These are phyloP conservation scores for Staphylotrichum tortipilum DNA, from an alignment of 495 filamentous ascomycete genomes.

Conservation along the genomic window DNA sequence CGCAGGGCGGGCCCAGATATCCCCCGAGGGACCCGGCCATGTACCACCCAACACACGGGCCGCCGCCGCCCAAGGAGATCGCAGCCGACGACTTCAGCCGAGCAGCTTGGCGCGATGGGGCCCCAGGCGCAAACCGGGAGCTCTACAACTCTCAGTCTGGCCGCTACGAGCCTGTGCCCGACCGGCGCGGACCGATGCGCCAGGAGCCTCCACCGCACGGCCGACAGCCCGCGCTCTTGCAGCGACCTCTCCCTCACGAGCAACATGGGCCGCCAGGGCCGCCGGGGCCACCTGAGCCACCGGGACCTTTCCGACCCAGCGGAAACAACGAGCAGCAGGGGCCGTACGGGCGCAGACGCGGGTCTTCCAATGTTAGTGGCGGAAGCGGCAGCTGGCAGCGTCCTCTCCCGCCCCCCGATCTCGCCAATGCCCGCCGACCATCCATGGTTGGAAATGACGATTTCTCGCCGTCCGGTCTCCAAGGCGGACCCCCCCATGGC, in stretches of 20 bases:
- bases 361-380: slow-evolving; percentile 92
- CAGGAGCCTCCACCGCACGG: slow-evolving; percentile 44
- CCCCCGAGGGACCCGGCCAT: slow-evolving; percentile 21
- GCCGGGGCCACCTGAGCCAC: slow-evolving; percentile 86
- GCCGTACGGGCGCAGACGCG: slow-evolving; percentile 68
- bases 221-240: slow-evolving; percentile 71
- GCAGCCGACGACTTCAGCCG: slow-evolving; percentile 92
- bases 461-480: slow-evolving; percentile 31
- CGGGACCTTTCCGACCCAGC: slow-evolving; percentile 81
- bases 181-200: slow-evolving; percentile 59
- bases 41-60: slow-evolving; percentile 28
- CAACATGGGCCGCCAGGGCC: no score
- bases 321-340: slow-evolving; percentile 60
- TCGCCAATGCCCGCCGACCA: slow-evolving; percentile 32
- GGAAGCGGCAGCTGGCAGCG: slow-evolving; percentile 63
- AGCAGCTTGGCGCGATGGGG: slow-evolving; percentile 62
- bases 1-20: slow-evolving; percentile 21
- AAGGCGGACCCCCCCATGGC: slow-evolving; percentile 24
- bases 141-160: slow-evolving; percentile 92
- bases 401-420: slow-evolving; percentile 35
- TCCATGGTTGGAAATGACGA: slow-evolving; percentile 41
- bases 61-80: slow-evolving; percentile 63
- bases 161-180: slow-evolving; percentile 80
- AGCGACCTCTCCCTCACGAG: slow-evolving; percentile 49
- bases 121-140: slow-evolving; percentile 53